Conservation (phyloP, 1,284 basidiomycete species). For the Xerocomus amazonicus region DNA sequence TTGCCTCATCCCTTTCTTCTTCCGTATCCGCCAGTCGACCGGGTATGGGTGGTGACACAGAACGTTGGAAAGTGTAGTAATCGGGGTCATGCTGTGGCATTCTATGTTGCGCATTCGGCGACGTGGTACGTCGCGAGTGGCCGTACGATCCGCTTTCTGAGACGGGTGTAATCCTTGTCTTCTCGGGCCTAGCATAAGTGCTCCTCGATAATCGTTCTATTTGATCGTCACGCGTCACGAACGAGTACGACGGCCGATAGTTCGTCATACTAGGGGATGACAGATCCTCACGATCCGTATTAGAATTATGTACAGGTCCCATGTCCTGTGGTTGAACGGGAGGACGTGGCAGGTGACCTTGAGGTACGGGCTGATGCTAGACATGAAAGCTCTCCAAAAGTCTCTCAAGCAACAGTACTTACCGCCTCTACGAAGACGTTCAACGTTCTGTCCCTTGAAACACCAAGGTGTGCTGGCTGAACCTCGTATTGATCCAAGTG, state of each 20-base stretch:
- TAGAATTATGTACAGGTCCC: conserved; percentile 12
- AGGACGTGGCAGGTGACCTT: conserved; percentile 32
- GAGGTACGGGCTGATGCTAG: conserved; percentile 23
- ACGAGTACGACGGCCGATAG: conserved; percentile 8
- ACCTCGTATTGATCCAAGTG: conserved; percentile 46
- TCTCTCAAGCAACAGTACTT: conserved; percentile 14
- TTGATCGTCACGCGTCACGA: conserved; percentile 25
- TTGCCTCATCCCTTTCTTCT: conserved; percentile 35
- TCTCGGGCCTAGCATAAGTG: conserved; percentile 13
- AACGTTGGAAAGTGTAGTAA: conserved; percentile 1
- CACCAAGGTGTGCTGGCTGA: conserved; percentile 43
- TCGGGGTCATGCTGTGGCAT: conserved; percentile 2
- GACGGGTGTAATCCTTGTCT: conserved; percentile 11
- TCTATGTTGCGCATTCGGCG: conserved; percentile 8
- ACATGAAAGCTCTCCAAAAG: conserved; percentile 10
- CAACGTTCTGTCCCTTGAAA: conserved; percentile 45
- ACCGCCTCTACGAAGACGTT: conserved; percentile 51
- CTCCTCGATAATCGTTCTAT: conserved; percentile 28
- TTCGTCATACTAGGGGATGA: conserved; percentile 3
- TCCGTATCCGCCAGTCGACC: conserved; percentile 33
- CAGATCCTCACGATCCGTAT: conserved; percentile 18
- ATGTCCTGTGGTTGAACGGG: conserved; percentile 17
- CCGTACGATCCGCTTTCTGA: conserved; percentile 20
- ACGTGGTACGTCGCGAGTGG: conserved; percentile 14
- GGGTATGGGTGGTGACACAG: conserved; percentile 24